These are phyloP conservation scores for Phytophthora crassamura DNA, from an alignment of 352 stramenopile species.

Conservation along the genomic window DNA sequence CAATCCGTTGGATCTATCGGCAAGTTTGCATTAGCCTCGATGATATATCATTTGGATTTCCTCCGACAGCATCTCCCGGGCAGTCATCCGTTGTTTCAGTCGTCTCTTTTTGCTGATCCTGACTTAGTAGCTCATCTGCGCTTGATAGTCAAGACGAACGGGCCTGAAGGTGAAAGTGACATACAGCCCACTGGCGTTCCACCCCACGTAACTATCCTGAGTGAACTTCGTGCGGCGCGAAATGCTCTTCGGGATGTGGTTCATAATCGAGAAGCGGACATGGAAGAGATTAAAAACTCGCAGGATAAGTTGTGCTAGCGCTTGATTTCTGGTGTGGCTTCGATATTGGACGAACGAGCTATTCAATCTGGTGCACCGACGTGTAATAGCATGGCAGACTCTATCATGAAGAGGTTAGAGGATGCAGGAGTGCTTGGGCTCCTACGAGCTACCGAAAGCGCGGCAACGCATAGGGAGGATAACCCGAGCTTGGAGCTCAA, in stretches of 20 bases:
- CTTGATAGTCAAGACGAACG: background rate
- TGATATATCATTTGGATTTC: background rate
- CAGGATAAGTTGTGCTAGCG: background rate
- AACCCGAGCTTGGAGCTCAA: background rate
- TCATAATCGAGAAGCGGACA: background rate
- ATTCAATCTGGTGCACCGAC: background rate
- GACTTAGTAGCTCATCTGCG: background rate
- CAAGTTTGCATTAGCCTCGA: too few relatives aligned
- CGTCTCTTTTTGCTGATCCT: background rate
- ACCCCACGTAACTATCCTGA: slow-evolving; percentile 1
- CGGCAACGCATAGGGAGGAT: background rate
- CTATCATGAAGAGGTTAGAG: slow-evolving; percentile 1
- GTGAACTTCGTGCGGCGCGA: background rate
- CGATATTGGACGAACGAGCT: slow-evolving; percentile 4
- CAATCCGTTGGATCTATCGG: too few relatives aligned
- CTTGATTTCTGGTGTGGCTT: background rate
- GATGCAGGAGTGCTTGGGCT: background rate
- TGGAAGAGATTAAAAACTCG: background rate
- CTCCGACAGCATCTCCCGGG: too few relatives aligned
- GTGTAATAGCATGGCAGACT: slow-evolving; percentile 4
- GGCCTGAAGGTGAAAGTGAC: background rate
- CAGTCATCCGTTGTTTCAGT: too few relatives aligned
- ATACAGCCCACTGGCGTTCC: slow-evolving; percentile 5
- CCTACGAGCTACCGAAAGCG: background rate
- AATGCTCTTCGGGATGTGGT: background rate